Evolutionary conservation across 108 stramenopile species (phyloP), one percentile per base, ranked within the genome.

Genomic region (Aureococcus anophagefferens): DNA sequence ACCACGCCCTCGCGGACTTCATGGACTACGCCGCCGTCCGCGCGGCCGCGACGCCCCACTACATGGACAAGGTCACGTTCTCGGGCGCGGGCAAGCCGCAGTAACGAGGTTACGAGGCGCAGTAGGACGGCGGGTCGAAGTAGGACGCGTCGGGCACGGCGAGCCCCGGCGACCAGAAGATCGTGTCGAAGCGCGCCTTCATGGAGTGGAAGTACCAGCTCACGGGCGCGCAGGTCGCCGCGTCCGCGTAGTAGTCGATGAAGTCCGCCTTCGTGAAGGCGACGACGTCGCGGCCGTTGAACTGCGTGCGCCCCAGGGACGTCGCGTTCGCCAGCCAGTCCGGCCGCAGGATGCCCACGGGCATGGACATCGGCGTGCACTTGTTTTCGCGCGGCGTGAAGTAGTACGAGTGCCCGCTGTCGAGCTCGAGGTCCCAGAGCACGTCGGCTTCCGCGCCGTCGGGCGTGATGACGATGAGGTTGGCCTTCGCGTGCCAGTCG

Each of bases 171-270:
- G 7, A 11, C 37, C 37, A 40, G 37, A 9, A 4, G 37, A 40
- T 40, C 11, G 37, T 40, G 37, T 71, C 31, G 17, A 71, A 71
- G 5, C 59, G 5, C 30, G 70, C 70, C 5, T 71, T 62, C 70
- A 71, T 71, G 70, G 29, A 44, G 62, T 71, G 70, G 14, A 71
- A 71, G 45, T 71, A 71, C 70, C 70, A 71, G 33, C 7, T 11
- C 5, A 46, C 70, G 28, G 70, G 70, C 7, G 4, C 70, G 31
- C 40, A 31, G n/a, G 51, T 71, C 16, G 4, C 11, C 9, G 25
- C 30, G 62, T 71, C 70, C 7, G 45, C 70, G 45, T 71, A 71
- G 70, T 71, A 71, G n/a, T 71, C 70, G 70, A 71, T 71, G 45
- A 71, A 71, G 30, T 71, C 70, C 51, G 30, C 70, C 70, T 71